phyloP scores from a whole-genome alignment of 169 alveolate genomes.

The Eimeria nieschulzi region DNA sequence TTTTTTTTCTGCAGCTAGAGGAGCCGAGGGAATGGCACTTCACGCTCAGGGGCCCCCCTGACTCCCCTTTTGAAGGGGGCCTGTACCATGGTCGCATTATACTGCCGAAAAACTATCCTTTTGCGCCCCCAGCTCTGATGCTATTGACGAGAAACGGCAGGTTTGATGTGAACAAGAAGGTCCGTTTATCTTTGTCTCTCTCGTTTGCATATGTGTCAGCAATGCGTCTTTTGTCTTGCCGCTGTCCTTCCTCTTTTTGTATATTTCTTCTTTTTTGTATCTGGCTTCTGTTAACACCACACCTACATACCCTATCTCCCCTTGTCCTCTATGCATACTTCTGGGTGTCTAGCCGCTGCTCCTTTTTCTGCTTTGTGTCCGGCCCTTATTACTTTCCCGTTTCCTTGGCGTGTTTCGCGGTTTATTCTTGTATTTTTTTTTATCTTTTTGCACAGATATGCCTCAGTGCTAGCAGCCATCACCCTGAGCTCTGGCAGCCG shows the following conservation, averaged over 20 bases:
- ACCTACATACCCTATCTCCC: too few relatives aligned
- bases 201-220: too few relatives aligned
- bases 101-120: slow-evolving; percentile 92
- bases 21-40: slow-evolving; percentile 94
- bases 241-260: too few relatives aligned
- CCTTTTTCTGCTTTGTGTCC: background rate
- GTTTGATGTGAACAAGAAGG: slow-evolving; percentile 89
- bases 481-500: slow-evolving; percentile 95
- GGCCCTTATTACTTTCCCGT: too few relatives aligned
- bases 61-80: slow-evolving; percentile 93
- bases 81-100: slow-evolving; percentile 93
- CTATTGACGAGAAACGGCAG: slow-evolving; percentile 92
- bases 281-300: too few relatives aligned
- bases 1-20: slow-evolving; percentile 77
- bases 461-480: slow-evolving; percentile 87
- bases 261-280: too few relatives aligned
- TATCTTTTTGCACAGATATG: slow-evolving; percentile 80
- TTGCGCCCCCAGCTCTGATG: slow-evolving; percentile 92
- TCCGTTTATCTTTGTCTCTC: too few relatives aligned
- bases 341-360: background rate
- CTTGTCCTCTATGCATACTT: too few relatives aligned
- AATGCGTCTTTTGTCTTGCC: too few relatives aligned
- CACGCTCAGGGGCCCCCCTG: slow-evolving; percentile 89
- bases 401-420: background rate
- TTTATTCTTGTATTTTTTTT: too few relatives aligned